Evolutionary conservation across 1,284 basidiomycete species (phyloP).

Genomic region (Jaminaea rosea): DNA sequence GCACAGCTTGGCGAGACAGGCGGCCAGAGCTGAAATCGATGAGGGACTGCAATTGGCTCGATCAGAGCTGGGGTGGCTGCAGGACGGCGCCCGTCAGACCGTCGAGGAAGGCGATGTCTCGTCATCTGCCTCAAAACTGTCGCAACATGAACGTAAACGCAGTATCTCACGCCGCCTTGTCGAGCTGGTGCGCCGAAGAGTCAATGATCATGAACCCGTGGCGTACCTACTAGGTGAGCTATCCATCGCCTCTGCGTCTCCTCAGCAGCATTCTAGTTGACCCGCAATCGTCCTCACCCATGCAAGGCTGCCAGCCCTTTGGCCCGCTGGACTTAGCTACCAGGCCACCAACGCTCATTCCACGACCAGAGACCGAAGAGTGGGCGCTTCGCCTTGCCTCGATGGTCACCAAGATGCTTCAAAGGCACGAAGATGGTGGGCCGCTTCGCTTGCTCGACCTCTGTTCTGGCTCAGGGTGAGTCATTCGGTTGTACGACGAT

Average conservation of each 20-base stretch:
- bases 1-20: too few species aligned
- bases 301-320: neutral
- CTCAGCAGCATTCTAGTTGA: neutral
- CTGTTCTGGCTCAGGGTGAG: slow-evolving; percentile 6
- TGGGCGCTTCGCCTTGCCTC: neutral
- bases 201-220: neutral
- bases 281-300: neutral
- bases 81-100: too few species aligned
- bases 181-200: neutral
- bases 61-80: too few species aligned
- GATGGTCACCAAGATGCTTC: neutral
- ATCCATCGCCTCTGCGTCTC: too few species aligned
- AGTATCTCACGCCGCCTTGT: neutral
- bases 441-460: slow-evolving; percentile 6
- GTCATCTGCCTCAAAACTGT: neutral
- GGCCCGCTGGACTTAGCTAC: neutral
- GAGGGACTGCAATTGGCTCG: too few species aligned
- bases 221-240: neutral
- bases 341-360: slow-evolving; percentile 6
- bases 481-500: neutral
- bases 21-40: neutral
- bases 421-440: neutral
- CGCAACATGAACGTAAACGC: neutral
- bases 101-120: too few species aligned
- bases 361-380: slow-evolving; percentile 10